Percentiles rank a stretch among this genome's conserved stretches.
These are phyloP conservation scores for Rhizopogon rudus DNA, from an alignment of 768 basidiomycete genomes.

Conservation along the genomic window DNA sequence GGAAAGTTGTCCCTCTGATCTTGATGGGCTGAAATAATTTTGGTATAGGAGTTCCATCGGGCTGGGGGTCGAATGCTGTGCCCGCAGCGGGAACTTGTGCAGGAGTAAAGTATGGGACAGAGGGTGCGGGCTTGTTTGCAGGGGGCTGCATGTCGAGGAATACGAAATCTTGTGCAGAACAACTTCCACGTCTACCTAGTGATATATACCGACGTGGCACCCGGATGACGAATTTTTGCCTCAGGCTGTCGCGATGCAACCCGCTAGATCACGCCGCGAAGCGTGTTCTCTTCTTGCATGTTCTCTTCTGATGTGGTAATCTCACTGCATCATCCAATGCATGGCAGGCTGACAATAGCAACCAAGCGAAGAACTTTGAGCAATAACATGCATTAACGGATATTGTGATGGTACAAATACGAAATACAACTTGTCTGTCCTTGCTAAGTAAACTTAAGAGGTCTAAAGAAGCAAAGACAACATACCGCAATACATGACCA, in stretches of 20 bases:
- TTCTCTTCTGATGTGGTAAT: background rate
- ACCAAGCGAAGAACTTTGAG: background rate
- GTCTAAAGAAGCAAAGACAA: background rate
- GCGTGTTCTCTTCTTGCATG: too few relatives aligned
- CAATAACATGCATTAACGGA: background rate
- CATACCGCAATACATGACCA: background rate
- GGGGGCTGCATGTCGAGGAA: background rate
- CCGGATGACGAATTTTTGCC: background rate
- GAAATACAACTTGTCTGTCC: too few relatives aligned
- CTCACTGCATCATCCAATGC: background rate
- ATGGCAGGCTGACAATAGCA: too few relatives aligned
- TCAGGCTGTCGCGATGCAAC: too few relatives aligned
- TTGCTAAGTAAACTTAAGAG: background rate
- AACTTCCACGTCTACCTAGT: background rate
- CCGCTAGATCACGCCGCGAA: too few relatives aligned
- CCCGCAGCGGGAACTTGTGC: conserved; percentile 40
- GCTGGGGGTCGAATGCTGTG: conserved; percentile 36
- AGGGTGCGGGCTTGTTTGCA: conserved; percentile 34
- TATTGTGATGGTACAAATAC: background rate
- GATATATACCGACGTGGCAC: background rate
- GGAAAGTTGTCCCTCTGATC: conserved; percentile 58
- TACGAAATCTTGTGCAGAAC: too few relatives aligned
- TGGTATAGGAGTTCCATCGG: conserved; percentile 34
- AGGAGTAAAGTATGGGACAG: conserved; percentile 42
- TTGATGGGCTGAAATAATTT: conserved; percentile 62